phyloP scores from a whole-genome alignment of 345 rosid species.

The Citrus australasica region DNA sequence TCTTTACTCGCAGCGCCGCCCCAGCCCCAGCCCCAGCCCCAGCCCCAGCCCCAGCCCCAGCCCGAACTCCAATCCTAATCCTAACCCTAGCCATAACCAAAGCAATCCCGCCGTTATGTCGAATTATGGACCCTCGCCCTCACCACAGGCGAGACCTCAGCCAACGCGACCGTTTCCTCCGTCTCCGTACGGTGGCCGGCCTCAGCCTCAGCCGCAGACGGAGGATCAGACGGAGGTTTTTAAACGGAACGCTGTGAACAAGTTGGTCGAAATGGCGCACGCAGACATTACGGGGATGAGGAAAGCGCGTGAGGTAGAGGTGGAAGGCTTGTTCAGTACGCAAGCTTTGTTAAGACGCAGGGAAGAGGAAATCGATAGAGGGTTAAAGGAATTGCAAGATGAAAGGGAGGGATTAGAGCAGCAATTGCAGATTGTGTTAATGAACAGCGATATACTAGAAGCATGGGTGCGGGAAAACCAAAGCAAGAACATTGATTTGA shows the following conservation, averaged over 20 bases:
- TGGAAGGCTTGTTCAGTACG: slow-evolving; percentile 68
- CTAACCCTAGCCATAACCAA: slow-evolving; percentile 10
- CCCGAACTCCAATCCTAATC: slow-evolving; percentile 14
- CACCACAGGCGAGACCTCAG: not conserved
- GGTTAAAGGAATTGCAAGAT: slow-evolving; percentile 65
- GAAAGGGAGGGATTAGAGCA: slow-evolving; percentile 80
- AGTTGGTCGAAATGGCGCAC: slow-evolving; percentile 63
- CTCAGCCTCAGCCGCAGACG: slow-evolving; percentile 35
- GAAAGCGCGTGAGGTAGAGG: slow-evolving; percentile 64
- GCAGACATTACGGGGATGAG: slow-evolving; percentile 56
- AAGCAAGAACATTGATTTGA: slow-evolving; percentile 31
- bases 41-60: slow-evolving; percentile 3
- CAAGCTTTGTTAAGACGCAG: slow-evolving; percentile 64
- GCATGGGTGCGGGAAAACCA: slow-evolving; percentile 69
- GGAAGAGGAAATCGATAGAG: slow-evolving; percentile 55
- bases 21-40: not conserved
- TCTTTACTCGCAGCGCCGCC: slow-evolving; percentile 76
- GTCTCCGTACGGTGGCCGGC: slow-evolving; percentile 45
- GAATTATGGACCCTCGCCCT: slow-evolving; percentile 23
- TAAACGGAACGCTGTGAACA: slow-evolving; percentile 67
- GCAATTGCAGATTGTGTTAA: slow-evolving; percentile 72
- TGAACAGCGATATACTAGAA: slow-evolving; percentile 66
- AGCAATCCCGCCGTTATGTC: slow-evolving; percentile 16
- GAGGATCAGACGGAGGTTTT: slow-evolving; percentile 74
- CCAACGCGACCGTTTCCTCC: slow-evolving; percentile 50